Evolutionary conservation across 345 rosid genomes (phyloP).

Genomic region (Noccaea caerulescens): DNA sequence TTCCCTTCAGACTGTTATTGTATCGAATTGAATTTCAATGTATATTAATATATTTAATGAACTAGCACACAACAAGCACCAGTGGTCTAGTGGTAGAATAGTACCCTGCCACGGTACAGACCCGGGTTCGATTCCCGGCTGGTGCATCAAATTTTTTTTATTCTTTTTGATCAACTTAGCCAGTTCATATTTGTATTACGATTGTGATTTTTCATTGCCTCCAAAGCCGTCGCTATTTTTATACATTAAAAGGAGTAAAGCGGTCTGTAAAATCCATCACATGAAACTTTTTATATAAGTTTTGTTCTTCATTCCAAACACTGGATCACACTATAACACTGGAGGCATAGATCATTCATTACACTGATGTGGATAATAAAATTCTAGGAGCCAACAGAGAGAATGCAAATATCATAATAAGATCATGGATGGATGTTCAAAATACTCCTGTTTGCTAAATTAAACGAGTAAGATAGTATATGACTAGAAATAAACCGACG

Average conservation of each 20-base stretch:
- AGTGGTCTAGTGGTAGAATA: slow-evolving; percentile 85
- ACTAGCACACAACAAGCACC: slow-evolving; percentile 43
- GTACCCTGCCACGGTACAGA: slow-evolving; percentile 69
- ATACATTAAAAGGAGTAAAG: neutral
- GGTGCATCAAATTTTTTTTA: slow-evolving; percentile 38
- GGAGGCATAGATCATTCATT: slow-evolving; percentile 17
- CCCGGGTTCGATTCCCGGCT: slow-evolving; percentile 85
- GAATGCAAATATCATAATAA: slow-evolving; percentile 9
- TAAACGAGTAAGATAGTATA: slow-evolving; percentile 86
- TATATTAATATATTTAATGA: too few species aligned
- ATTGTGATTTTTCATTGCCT: neutral
- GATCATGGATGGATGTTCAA: slow-evolving; percentile 24
- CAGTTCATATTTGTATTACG: neutral
- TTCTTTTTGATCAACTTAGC: neutral
- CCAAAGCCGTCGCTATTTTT: neutral
- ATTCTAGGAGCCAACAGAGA: slow-evolving; percentile 20
- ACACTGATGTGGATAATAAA: slow-evolving; percentile 14
- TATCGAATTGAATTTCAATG: neutral
- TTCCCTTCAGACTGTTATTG: too few species aligned
- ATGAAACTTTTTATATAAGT: slow-evolving; percentile 1
- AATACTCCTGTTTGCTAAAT: neutral
- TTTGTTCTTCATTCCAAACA: neutral
- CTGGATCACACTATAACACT: slow-evolving; percentile 31
- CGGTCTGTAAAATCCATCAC: neutral
- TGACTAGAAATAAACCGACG: slow-evolving; percentile 73